Evolutionary conservation across 257 asterid genomes (phyloP).

Genomic region (Solanum pinnatisectum): DNA sequence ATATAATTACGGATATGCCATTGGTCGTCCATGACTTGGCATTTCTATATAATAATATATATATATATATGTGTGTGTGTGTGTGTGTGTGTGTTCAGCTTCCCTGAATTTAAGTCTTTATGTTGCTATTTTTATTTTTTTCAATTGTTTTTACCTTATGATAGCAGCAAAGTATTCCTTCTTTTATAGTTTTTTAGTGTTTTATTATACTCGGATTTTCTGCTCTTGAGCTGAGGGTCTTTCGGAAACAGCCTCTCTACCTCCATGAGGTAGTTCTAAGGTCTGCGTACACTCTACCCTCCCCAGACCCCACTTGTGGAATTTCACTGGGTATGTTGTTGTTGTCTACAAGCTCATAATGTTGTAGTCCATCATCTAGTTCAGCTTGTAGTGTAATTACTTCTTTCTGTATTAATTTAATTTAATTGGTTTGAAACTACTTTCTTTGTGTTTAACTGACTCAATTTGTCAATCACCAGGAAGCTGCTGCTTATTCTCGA

Average conservation of each 20-base stretch:
- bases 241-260: not conserved
- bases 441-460: not conserved
- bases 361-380: not conserved
- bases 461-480: conserved; percentile 31
- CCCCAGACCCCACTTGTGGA: not conserved
- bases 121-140: not conserved
- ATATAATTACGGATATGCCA: too few relatives aligned
- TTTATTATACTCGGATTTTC: not conserved
- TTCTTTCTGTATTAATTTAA: not conserved
- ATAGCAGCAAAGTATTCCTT: not conserved
- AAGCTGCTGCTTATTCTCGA: conserved; percentile 99
- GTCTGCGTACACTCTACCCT: not conserved
- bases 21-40: too few relatives aligned
- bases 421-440: not conserved
- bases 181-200: not conserved
- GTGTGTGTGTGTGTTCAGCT: not conserved
- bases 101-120: not conserved
- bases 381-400: not conserved
- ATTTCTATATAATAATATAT: too few relatives aligned
- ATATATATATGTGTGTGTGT: too few relatives aligned
- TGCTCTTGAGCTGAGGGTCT: not conserved
- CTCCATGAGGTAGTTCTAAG: not conserved
- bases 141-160: not conserved
- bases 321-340: not conserved
- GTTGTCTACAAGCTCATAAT: not conserved